Base-by-base conservation (phyloP, 345 rosid species). In the Hypericum perforatum region DNA sequence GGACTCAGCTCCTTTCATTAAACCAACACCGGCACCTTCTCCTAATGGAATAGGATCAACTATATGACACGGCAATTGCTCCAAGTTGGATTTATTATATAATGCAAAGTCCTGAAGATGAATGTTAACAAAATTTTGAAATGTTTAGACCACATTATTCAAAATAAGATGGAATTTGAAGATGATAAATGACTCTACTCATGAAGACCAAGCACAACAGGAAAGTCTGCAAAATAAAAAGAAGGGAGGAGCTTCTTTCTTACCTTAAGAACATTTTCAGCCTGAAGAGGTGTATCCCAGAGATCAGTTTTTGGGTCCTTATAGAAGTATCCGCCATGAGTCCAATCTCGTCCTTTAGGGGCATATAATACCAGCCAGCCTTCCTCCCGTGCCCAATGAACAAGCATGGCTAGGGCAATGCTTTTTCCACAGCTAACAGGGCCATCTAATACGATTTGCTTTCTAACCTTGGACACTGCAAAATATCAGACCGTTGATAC, bases 291-390 rank as follows among this genome's bases (percentile, higher is more conserved):
- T 39, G 97, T 92, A 56, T 92, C 98, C 95, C 94, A 92, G 39
- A 92, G 75, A 58, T 89, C 94, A 13, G 95, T 83, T 45, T 76
- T 71, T 6, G 71, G 91, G 59, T 85, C 84, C 70, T 83, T 85
- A 67, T 85, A 83, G 65, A 76, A 85, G 65, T 70, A 88, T 11
- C 94, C 98, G 32, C 98, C 89, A 59, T 80, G 98, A 60, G 96
- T 77, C 95, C 98, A 92, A 47, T 83, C 83, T 46, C 91, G 67
- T 47, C 91, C 97, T 64, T 68, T 77, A 3, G 95, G 97, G 39
- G 74, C 91, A 83, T 92, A 92, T 9, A 92, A 74, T 59, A 92
- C 95, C 22, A 92, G 70, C 97, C 98, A 88, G 46, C 97, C 98
- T 66, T 92, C 89, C 7, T 88, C 82, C 47, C 97, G 90, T 67